Percentiles rank a stretch among this genome's conserved stretches.
phyloP scores from a whole-genome alignment of 176 grass and related monocot genomes.

The Poa annua region DNA sequence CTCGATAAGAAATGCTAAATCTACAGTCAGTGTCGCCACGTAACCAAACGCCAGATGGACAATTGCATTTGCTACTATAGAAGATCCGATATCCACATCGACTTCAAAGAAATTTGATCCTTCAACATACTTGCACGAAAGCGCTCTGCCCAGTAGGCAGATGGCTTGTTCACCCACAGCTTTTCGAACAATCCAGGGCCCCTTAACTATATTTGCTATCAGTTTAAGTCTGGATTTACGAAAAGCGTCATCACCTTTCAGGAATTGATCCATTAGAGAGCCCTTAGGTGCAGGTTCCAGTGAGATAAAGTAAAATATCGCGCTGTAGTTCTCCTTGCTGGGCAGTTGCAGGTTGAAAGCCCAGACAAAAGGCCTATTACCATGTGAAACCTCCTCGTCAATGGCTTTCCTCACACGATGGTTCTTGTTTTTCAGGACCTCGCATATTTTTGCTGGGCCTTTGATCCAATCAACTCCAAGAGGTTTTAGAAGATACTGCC shows the following conservation, averaged over 20 bases:
- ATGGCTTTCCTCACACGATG: constrained; percentile 81
- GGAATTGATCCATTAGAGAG: constrained; percentile 78
- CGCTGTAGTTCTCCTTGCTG: constrained; percentile 79
- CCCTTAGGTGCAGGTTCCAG: constrained; percentile 63
- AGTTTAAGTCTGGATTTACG: constrained; percentile 92
- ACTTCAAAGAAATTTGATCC: constrained; percentile 85
- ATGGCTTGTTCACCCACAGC: constrained; percentile 97
- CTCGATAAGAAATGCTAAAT: constrained; percentile 94
- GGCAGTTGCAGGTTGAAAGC: constrained; percentile 95
- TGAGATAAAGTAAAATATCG: constrained; percentile 73
- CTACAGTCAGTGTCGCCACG: constrained; percentile 71
- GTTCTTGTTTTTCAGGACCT: constrained; percentile 72
- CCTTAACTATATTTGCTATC: constrained; percentile 85
- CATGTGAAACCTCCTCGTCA: constrained; percentile 51
- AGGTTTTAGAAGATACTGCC: constrained; percentile 83
- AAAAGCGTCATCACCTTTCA: constrained; percentile 88
- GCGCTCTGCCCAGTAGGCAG: constrained; percentile 80
- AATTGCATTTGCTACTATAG: constrained; percentile 94
- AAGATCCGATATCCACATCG: constrained; percentile 94
- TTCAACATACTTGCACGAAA: constrained; percentile 78
- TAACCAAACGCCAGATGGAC: constrained; percentile 96
- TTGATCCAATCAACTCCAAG: constrained; percentile 93
- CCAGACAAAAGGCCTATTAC: constrained; percentile 82
- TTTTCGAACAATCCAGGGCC: constrained; percentile 91
- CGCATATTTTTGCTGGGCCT: constrained; percentile 62